Base-by-base conservation (phyloP, 371 early-diverging fungal genomes). In the Amoeboradix gromovi region DNA sequence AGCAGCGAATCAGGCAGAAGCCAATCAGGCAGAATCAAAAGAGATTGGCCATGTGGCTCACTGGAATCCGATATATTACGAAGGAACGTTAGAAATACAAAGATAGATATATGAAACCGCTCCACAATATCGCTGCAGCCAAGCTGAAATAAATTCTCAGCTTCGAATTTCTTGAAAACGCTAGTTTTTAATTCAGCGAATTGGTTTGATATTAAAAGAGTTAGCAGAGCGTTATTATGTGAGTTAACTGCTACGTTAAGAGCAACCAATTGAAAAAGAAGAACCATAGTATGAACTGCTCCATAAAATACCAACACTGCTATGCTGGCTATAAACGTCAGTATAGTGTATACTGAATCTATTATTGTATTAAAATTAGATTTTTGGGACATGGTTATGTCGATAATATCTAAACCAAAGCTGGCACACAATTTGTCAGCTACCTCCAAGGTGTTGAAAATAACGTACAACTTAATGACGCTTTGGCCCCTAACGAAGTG, bases 161-260 rank as follows among this genome's bases (percentile, higher is more conserved):
- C 83, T 76, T 95, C 96, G 80, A 90, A 94, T 70, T 83, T 84
- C 73, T 97, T 97, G 72, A 94, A 94, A 0, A 97, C 95, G 68
- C 84, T 84, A 72, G 89, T 84, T 73, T 97, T 97, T 75, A 97
- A 91, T 74, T 97, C 98, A 17, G 91, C 90, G 82, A 97, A 97
- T 77, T 94, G 98, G 71, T 94, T 95, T 28, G 89, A 88, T 66
- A 97, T 83, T 31, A 97, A 80, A 65, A 97, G 74, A 1, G 94
- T 87, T 30, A 95, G 75, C 30, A 97, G 77, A 0, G 91, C 88
- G 74, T 92, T 92, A 69, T 88, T 87, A 74, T 91, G 89, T 22
- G 89, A 87, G 75, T 97, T 96, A 74, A 94, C 86, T 1, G 95
- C 88, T 1, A 94, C 94, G 71, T 94, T 92, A 66, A 95, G 80